Percentiles rank a stretch among this genome's conserved stretches.
phyloP scores from a whole-genome alignment of 1,284 basidiomycete genomes.

The Fomitopsis schrenkii region DNA sequence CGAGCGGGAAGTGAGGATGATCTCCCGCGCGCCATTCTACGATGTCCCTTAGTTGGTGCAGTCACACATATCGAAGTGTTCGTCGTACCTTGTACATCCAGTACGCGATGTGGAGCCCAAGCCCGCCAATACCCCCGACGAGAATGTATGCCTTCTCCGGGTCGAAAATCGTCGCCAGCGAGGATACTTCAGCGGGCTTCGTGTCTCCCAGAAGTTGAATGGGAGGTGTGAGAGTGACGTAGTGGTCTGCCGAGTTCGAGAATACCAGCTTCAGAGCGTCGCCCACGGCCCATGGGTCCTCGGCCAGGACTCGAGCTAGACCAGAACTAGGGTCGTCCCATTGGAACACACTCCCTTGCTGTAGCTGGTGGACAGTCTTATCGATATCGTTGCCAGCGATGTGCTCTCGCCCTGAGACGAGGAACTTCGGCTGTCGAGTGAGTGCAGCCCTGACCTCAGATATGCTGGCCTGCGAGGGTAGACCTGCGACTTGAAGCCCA shows the following conservation, averaged over 20 bases:
- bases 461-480: not conserved
- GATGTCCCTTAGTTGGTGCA: not conserved
- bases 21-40: slow-evolving; percentile 32
- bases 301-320: slow-evolving; percentile 1
- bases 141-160: slow-evolving; percentile 14
- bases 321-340: slow-evolving; percentile 13
- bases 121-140: slow-evolving; percentile 16
- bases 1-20: slow-evolving; percentile 34
- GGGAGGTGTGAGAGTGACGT: not conserved
- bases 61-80: not conserved
- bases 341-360: slow-evolving; percentile 6
- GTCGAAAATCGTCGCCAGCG: slow-evolving; percentile 2
- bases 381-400: not conserved
- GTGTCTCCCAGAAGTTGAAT: not conserved
- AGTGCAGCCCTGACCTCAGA: not conserved
- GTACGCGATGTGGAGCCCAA: slow-evolving; percentile 32
- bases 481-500: not conserved
- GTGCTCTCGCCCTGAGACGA: slow-evolving; percentile 9
- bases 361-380: not conserved
- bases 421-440: not conserved
- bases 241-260: not conserved
- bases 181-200: not conserved
- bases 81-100: slow-evolving; percentile 35
- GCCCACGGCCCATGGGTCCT: slow-evolving; percentile 11
- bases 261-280: slow-evolving; percentile 8